These are phyloP conservation scores for Fusarium sambucinum DNA, from an alignment of 2,329 filamentous ascomycete genomes.

Conservation along the genomic window DNA sequence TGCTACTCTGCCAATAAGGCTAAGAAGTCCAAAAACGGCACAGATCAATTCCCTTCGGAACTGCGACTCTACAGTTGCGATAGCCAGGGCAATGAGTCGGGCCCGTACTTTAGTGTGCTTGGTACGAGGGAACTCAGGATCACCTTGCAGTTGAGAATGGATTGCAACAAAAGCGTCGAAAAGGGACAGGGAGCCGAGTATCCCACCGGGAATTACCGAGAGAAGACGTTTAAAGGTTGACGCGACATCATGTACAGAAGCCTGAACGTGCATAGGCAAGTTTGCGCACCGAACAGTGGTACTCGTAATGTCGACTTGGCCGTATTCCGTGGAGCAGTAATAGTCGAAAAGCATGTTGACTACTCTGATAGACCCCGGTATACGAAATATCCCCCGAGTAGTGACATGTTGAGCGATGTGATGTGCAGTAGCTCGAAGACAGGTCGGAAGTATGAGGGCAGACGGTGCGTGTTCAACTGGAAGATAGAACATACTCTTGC, in stretches of 20 bases:
- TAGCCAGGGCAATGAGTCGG: conserved; percentile 73
- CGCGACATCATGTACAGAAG: conserved; percentile 73
- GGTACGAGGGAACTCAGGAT: conserved; percentile 64
- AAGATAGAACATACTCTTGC: conserved; percentile 71
- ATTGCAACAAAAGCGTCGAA: conserved; percentile 74
- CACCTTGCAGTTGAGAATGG: conserved; percentile 65
- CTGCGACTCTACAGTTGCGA: conserved; percentile 69
- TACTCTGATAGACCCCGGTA: conserved; percentile 68
- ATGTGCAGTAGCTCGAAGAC: conserved; percentile 74
- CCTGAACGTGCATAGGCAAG: conserved; percentile 70
- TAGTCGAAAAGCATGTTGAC: conserved; percentile 73
- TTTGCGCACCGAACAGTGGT: conserved; percentile 72
- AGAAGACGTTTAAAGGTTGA: conserved; percentile 76
- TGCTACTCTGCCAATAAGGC: conserved; percentile 69
- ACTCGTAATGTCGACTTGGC: conserved; percentile 63
- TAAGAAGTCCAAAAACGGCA: conserved; percentile 74
- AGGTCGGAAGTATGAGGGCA: conserved; percentile 71
- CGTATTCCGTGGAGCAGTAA: conserved; percentile 65
- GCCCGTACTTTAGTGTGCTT: conserved; percentile 70
- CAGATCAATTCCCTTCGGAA: conserved; percentile 74
- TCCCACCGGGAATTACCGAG: conserved; percentile 71
- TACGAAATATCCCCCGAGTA: conserved; percentile 71
- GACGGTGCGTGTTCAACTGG: conserved; percentile 69
- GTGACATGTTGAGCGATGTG: conserved; percentile 68
- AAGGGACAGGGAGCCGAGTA: conserved; percentile 71